These are phyloP conservation scores for Alternaria incomplexa DNA, from an alignment of 2,329 filamentous ascomycete genomes.

Conservation along the genomic window DNA sequence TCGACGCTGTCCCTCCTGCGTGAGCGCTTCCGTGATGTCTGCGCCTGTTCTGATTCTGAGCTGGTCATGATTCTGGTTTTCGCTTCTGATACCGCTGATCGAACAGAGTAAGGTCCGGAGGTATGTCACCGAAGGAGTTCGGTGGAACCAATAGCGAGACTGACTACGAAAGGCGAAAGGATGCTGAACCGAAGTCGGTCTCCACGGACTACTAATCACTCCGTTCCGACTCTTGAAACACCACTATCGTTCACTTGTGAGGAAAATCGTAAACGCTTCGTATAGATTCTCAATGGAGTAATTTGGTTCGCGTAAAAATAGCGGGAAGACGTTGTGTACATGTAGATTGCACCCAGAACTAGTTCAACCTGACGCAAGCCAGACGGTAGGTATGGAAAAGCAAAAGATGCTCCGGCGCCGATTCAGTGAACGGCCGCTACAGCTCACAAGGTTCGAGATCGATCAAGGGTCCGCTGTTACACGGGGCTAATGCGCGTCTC, in stretches of 20 bases:
- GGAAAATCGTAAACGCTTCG: not conserved
- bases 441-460: conserved; percentile 5
- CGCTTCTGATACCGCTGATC: not conserved
- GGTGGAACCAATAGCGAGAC: conserved; percentile 3
- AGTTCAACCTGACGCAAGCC: conserved; percentile 10
- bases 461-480: conserved; percentile 13
- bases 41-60: conserved; percentile 41
- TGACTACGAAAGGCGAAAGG: not conserved
- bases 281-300: not conserved
- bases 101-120: not conserved
- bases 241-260: not conserved
- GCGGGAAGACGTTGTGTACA: not conserved
- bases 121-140: not conserved
- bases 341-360: not conserved
- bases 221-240: not conserved
- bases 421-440: not conserved
- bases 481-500: not conserved
- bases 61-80: conserved; percentile 29
- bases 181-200: not conserved
- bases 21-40: conserved; percentile 40
- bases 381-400: conserved; percentile 12
- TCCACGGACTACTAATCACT: not conserved
- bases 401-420: not conserved
- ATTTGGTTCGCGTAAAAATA: not conserved
- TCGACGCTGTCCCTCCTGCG: conserved; percentile 36